Evolutionary conservation across 306 rosid genomes (phyloP).

Genomic region (Glycyrrhiza uralensis): DNA sequence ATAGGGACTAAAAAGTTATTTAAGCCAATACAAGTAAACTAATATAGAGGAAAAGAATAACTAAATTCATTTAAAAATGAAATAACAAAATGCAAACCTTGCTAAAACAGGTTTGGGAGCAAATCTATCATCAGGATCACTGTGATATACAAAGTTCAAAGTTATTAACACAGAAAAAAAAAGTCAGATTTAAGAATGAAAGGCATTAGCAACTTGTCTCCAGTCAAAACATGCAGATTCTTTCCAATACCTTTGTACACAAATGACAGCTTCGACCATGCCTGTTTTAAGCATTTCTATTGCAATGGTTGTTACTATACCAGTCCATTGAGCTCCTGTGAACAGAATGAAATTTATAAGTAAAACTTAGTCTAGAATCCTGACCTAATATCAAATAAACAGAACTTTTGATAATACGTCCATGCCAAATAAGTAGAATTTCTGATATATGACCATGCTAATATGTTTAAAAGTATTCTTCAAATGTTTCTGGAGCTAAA

Average conservation of each 20-base stretch:
- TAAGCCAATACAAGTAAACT: no score
- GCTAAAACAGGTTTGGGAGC: conserved; percentile 85
- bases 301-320: conserved; percentile 92
- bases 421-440: neutral
- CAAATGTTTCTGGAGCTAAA: neutral
- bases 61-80: neutral
- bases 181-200: conserved; percentile 3
- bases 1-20: no score
- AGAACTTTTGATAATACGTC: neutral
- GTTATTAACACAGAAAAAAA: conserved; percentile 2
- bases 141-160: conserved; percentile 31
- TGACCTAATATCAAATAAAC: neutral
- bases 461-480: neutral
- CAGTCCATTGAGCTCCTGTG: conserved; percentile 98
- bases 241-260: conserved; percentile 79
- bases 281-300: conserved; percentile 95
- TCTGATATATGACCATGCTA: neutral
- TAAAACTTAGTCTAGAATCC: conserved; percentile 1
- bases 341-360: conserved; percentile 9
- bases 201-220: neutral
- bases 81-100: conserved; percentile 53
- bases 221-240: neutral
- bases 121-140: conserved; percentile 95
- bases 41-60: neutral
- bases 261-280: conserved; percentile 96